Percentiles rank a stretch among this genome's conserved stretches.
Evolutionary conservation across 2,329 filamentous ascomycete species (phyloP).

Genomic region (Nemania bipapillata): DNA sequence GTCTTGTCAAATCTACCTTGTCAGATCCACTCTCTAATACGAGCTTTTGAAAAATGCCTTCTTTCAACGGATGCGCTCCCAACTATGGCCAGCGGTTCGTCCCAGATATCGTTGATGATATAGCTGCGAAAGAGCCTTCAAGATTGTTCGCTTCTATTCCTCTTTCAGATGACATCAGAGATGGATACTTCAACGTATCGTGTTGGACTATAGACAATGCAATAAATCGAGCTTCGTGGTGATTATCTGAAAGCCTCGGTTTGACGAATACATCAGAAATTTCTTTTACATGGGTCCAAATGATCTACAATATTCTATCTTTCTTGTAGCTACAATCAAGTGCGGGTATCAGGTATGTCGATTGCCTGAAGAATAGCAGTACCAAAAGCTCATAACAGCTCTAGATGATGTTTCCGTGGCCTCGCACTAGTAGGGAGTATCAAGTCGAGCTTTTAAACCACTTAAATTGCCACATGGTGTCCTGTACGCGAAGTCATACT

Average conservation of each 20-base stretch:
- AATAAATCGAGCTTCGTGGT: conserved; percentile 20
- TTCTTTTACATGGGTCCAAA: conserved; percentile 26
- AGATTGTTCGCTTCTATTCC: conserved; percentile 21
- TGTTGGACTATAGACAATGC: conserved; percentile 9
- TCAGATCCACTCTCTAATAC: no score
- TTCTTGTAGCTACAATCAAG: conserved; percentile 18
- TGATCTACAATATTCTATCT: conserved; percentile 19
- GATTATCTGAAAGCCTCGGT: conserved; percentile 18
- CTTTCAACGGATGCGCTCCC: conserved; percentile 1
- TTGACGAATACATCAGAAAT: conserved; percentile 20
- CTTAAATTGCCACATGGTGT: conserved; percentile 8
- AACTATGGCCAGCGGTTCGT: conserved; percentile 11
- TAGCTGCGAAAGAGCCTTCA: conserved; percentile 9
- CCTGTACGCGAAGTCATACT: conserved; percentile 15
- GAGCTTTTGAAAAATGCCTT: conserved; percentile 4
- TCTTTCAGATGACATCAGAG: conserved; percentile 1
- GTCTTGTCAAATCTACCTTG: no score
- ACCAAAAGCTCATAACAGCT: neutral
- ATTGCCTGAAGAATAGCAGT: no score
- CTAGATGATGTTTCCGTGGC: conserved; percentile 22
- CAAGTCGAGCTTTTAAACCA: conserved; percentile 19
- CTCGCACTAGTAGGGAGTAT: conserved; percentile 20
- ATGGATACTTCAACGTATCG: conserved; percentile 15
- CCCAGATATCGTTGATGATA: conserved; percentile 18
- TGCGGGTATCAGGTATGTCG: conserved; percentile 24